Conservation (phyloP, 2,329 filamentous ascomycete genomes). For the Metarhizium rileyi region DNA sequence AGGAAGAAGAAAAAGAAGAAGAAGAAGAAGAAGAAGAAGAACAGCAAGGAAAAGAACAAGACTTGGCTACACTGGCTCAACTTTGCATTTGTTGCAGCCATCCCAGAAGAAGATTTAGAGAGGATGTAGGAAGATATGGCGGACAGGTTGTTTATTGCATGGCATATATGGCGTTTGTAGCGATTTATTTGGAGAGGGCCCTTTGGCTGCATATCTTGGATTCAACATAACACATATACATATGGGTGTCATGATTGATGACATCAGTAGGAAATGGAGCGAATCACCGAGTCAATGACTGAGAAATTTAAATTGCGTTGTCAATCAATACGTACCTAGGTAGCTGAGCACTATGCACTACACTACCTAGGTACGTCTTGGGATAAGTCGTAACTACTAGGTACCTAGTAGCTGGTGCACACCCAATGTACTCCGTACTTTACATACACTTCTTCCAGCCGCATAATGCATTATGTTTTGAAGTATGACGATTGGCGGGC, state of each 20-base stretch:
- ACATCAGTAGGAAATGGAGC: slow-evolving; percentile 3
- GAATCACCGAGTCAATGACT: too few species aligned
- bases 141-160: neutral
- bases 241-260: neutral
- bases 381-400: too few species aligned
- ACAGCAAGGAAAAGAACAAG: slow-evolving; percentile 49
- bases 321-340: too few species aligned
- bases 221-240: neutral
- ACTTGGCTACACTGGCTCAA: slow-evolving; percentile 69
- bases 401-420: too few species aligned
- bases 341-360: too few species aligned
- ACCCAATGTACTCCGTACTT: too few species aligned
- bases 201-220: neutral
- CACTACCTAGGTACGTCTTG: too few species aligned
- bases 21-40: slow-evolving; percentile 38
- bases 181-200: neutral
- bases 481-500: too few species aligned
- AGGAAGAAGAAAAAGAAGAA: slow-evolving; percentile 34
- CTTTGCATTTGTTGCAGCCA: slow-evolving; percentile 70
- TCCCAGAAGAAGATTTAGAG: slow-evolving; percentile 55
- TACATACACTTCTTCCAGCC: too few species aligned
- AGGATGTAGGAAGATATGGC: slow-evolving; percentile 23
- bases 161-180: slow-evolving; percentile 8
- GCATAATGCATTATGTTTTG: too few species aligned
- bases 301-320: too few species aligned